Evolutionary conservation across 2,329 filamentous ascomycete species (phyloP), one percentile per base, ranked within the genome.

Genomic region (Aspergillus ibericus): DNA sequence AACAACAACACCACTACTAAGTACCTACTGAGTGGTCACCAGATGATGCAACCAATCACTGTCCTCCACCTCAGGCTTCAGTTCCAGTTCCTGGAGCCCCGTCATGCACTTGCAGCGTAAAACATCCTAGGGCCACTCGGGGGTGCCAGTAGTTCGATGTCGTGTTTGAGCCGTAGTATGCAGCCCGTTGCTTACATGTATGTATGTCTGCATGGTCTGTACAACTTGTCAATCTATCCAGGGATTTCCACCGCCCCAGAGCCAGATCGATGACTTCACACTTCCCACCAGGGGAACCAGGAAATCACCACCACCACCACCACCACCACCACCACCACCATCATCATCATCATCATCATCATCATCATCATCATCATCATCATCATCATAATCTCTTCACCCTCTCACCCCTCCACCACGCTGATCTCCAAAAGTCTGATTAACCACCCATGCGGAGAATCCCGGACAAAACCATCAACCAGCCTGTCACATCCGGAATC

Each of bases 31-130:
- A 50, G 8, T 15, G 29, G 18, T 42, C 36, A 40, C 7, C 16
- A 6, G 25, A 44, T 34, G 38, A 53, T 53, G 51, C 51, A 29
- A 1, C 51, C 51, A 53, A 53, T 53, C 51, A 53, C n/a, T 40
- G 6, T 15, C 18, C 16, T 32, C 36, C 36, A 42, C 36, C 27
- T 38, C 32, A 34, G 29, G 29, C 29, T 36, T 32, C 32, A 34
- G 47, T 40, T 40, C 48, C 32, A 34, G 47, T 40, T 40, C 36
- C 36, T 40, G 36, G 36, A 40, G 36, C 18, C 18, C 16, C n/a
- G n/a, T 20, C n/a, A 40, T 18, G 36, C n/a, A 40, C 29, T 42
- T 42, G 38, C 20, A 42, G 25, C 25, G 27, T 16, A 48, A 48
- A 48, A 27, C n/a, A 48, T 48, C 44, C 29, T 32, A 32, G 29